phyloP scores from a whole-genome alignment of 371 early-diverging fungal species.

The Actinomucor elegans region DNA sequence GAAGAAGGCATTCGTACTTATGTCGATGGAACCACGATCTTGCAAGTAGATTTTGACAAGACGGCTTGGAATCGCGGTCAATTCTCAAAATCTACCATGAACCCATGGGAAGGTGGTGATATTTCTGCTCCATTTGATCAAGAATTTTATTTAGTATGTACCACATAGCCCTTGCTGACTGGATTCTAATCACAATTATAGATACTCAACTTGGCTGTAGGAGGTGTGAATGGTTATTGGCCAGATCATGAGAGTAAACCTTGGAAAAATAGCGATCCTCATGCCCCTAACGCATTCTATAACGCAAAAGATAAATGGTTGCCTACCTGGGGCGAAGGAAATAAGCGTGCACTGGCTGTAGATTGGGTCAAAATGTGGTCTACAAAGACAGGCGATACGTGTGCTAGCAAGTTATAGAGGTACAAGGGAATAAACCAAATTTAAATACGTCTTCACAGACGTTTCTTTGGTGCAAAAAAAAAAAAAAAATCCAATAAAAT shows the following conservation, averaged over 20 bases:
- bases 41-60: constrained; percentile 57
- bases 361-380: constrained; percentile 60
- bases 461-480: too few species aligned
- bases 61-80: constrained; percentile 47
- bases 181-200: constrained; percentile 10
- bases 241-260: constrained; percentile 57
- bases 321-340: constrained; percentile 54
- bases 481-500: too few species aligned
- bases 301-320: constrained; percentile 50
- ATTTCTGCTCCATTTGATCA: constrained; percentile 66
- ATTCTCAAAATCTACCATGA: constrained; percentile 46
- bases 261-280: constrained; percentile 50
- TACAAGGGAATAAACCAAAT: too few species aligned
- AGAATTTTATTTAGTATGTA: constrained; percentile 56
- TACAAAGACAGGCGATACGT: constrained; percentile 18
- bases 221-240: constrained; percentile 65
- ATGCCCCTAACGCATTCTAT: constrained; percentile 55
- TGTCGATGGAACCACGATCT: constrained; percentile 56
- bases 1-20: constrained; percentile 59
- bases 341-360: constrained; percentile 54
- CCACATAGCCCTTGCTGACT: neutral
- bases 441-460: too few species aligned
- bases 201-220: constrained; percentile 72
- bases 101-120: constrained; percentile 56
- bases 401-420: neutral